phyloP scores from a whole-genome alignment of 1,284 basidiomycete genomes.

The Puccinia hordei region DNA sequence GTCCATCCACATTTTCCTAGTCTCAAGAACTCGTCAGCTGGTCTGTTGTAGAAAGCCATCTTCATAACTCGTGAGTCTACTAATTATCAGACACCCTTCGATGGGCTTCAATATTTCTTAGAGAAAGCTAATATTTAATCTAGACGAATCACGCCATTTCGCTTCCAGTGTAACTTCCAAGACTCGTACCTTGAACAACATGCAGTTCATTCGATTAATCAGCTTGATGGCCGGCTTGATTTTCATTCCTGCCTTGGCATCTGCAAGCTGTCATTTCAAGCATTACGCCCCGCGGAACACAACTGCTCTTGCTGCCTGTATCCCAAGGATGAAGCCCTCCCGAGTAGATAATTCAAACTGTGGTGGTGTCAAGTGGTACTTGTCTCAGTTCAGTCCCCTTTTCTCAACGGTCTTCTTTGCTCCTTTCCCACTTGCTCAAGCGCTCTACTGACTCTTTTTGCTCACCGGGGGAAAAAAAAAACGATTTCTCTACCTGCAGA shows the following conservation, averaged over 20 bases:
- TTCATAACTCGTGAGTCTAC: not conserved
- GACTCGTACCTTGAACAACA: not conserved
- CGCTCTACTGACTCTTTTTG: not conserved
- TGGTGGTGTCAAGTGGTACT: conserved; percentile 27
- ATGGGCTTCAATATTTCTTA: not conserved
- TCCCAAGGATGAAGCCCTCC: conserved; percentile 21
- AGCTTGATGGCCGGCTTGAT: not conserved
- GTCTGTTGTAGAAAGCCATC: not conserved
- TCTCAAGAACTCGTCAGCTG: not conserved
- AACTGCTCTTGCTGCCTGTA: not conserved
- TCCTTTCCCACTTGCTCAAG: not conserved
- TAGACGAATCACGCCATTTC: not conserved
- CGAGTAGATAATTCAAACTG: conserved; percentile 20
- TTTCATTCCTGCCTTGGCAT: not conserved
- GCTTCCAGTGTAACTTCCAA: not conserved
- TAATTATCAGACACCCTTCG: too few relatives aligned
- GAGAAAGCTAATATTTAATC: not conserved
- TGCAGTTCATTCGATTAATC: conserved; percentile 10
- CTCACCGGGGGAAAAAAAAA: not conserved
- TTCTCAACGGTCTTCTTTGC: not conserved
- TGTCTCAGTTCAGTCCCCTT: not conserved
- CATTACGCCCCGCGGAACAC: not conserved
- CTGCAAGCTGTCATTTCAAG: conserved; percentile 16
- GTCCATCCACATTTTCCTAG: not conserved
- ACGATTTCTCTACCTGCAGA: not conserved